A percentile compares a stretch with the other conserved stretches of the same genome.
Conservation (phyloP, 495 filamentous ascomycete genomes). For the Penicillium cataractarum region DNA sequence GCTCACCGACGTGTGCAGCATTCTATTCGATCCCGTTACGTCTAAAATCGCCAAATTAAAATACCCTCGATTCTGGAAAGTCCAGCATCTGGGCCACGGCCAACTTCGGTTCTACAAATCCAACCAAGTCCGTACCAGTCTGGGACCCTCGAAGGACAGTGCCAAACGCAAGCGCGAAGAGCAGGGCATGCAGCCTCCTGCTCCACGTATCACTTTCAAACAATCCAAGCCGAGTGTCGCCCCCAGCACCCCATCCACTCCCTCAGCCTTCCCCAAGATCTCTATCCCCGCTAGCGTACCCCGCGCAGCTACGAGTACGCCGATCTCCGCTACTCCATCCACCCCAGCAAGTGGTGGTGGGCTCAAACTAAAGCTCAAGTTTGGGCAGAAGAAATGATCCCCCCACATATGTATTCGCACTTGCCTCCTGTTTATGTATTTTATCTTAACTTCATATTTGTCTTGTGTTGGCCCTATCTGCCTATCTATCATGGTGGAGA, state of each 20-base stretch:
- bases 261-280: slow-evolving; percentile 37
- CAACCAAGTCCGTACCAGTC: slow-evolving; percentile 33
- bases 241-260: slow-evolving; percentile 28
- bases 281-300: slow-evolving; percentile 36
- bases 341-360: slow-evolving; percentile 44
- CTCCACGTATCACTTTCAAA: slow-evolving; percentile 51
- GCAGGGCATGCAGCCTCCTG: slow-evolving; percentile 40
- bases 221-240: slow-evolving; percentile 37
- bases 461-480: background rate
- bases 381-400: slow-evolving; percentile 42
- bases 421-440: slow-evolving; percentile 25
- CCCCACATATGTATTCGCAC: slow-evolving; percentile 10
- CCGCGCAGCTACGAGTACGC: slow-evolving; percentile 22
- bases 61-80: slow-evolving; percentile 73
- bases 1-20: slow-evolving; percentile 72
- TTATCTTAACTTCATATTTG: slow-evolving; percentile 19
- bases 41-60: slow-evolving; percentile 65
- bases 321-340: slow-evolving; percentile 30
- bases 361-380: slow-evolving; percentile 50
- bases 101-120: slow-evolving; percentile 46
- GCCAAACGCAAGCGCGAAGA: slow-evolving; percentile 52
- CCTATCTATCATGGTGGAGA: background rate
- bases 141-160: slow-evolving; percentile 37
- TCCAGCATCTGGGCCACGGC: slow-evolving; percentile 60
- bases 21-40: slow-evolving; percentile 70